Base-by-base conservation (phyloP, 192 early-diverging fungal species). In the Funneliformis mosseae region DNA sequence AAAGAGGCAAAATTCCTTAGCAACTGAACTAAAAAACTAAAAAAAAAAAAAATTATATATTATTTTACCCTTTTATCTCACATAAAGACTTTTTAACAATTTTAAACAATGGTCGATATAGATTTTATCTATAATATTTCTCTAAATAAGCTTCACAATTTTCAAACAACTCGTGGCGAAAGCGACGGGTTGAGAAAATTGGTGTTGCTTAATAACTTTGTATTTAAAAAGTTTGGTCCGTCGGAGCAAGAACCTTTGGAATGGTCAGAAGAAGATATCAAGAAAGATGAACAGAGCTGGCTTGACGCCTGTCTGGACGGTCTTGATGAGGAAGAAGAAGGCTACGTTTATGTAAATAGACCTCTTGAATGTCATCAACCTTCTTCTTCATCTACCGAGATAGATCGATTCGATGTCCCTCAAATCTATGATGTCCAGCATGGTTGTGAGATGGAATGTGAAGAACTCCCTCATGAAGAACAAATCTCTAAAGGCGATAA, bases 231-330 rank as follows among this genome's bases (percentile, higher is more conserved):
- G 23, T 28, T 60, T 28, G 12, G 5, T 46, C 14, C 70, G 0
- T 23, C 70, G 21, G 38, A 45, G 8, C 63, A 27, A 12, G 38
- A 42, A 23, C 21, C 27, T 1, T 46, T 75, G 33, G 75, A 77
- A 63, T 61, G 60, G 60, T 63, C 28, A 27, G 77, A 78, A 38
- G 76, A 78, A 12, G 77, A 78, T 68, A 25, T 78, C 43, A 78
- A 78, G 64, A 78, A 68, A 78, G 77, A 68, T 48, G 77, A 78
- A 68, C 43, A 45, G 21, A 67, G 23, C 68, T 78, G 62, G 62
- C 45, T 78, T 38, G 64, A 78, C 23, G 27, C 77, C 33, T 48
- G 42, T 38, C 67, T 78, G 8, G 77, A 78, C 68, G 61, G 41
- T 38, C 39, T 63, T 59, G 39, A 27, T 75, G 25, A 55, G 21